Percentiles rank a stretch among this genome's conserved stretches.
phyloP scores from a whole-genome alignment of 2,329 filamentous ascomycete species.

The Aspergillus neotritici region DNA sequence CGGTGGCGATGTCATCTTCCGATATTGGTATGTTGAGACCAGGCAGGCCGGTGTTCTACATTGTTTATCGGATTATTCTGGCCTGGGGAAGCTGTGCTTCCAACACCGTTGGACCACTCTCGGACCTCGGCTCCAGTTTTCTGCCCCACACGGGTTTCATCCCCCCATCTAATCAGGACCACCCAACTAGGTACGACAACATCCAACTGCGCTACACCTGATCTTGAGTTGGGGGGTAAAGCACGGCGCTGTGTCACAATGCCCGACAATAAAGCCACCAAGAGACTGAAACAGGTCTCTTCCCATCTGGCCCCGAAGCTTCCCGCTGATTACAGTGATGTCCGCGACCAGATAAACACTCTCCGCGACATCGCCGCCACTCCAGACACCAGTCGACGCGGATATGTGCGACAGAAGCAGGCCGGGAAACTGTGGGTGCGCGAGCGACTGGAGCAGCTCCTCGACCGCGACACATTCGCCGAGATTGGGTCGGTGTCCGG shows the following conservation, averaged over 20 bases:
- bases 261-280: slow-evolving; percentile 24
- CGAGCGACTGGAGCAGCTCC: slow-evolving; percentile 54
- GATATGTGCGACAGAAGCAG: slow-evolving; percentile 59
- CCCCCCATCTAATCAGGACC: not conserved
- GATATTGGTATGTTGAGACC: slow-evolving; percentile 1
- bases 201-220: too few relatives aligned
- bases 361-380: slow-evolving; percentile 51
- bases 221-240: too few relatives aligned
- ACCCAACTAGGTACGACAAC: too few relatives aligned
- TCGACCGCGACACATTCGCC: slow-evolving; percentile 52
- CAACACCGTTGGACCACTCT: too few relatives aligned
- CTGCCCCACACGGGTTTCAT: not conserved
- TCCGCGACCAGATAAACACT: slow-evolving; percentile 51
- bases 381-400: slow-evolving; percentile 49
- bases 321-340: slow-evolving; percentile 58
- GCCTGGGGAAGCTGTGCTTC: too few relatives aligned
- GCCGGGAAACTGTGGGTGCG: slow-evolving; percentile 62
- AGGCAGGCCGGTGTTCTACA: not conserved
- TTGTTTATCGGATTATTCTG: not conserved
- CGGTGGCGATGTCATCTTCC: slow-evolving; percentile 15
- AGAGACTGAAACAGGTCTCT: slow-evolving; percentile 46
- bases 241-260: not conserved
- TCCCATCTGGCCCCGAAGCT: slow-evolving; percentile 39
- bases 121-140: too few relatives aligned
- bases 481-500: slow-evolving; percentile 59